phyloP scores from a whole-genome alignment of 1,284 basidiomycete species.

The Megacollybia platyphylla region DNA sequence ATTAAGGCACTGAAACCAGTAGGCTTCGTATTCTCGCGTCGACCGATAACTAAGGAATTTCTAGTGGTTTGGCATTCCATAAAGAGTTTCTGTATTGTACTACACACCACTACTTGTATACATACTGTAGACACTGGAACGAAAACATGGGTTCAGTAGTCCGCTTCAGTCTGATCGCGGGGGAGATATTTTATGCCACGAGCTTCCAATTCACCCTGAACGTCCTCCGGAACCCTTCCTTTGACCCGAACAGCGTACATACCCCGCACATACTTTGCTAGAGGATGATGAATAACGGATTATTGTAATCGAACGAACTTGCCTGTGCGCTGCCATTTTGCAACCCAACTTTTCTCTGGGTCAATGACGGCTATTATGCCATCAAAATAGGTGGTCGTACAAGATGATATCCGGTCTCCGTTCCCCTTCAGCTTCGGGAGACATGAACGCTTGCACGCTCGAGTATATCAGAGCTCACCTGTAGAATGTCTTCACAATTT shows the following conservation, averaged over 20 bases:
- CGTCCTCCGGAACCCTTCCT: constrained; percentile 77
- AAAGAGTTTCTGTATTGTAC: not conserved
- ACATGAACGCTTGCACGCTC: not conserved
- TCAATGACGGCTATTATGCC: constrained; percentile 86
- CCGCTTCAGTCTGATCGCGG: constrained; percentile 63
- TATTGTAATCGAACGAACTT: constrained; percentile 17
- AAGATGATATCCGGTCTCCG: constrained; percentile 72
- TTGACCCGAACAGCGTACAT: constrained; percentile 85
- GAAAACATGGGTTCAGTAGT: constrained; percentile 19
- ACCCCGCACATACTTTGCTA: constrained; percentile 77
- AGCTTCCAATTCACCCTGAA: constrained; percentile 65
- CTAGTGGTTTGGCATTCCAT: not conserved
- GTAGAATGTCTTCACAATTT: constrained; percentile 92
- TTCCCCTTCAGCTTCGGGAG: constrained; percentile 73
- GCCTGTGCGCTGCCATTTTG: constrained; percentile 87
- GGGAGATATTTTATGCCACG: constrained; percentile 74
- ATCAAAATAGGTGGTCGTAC: constrained; percentile 92
- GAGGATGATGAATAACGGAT: not conserved
- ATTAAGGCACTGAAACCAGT: constrained; percentile 89
- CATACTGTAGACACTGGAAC: too few species aligned
- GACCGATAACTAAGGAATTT: not conserved
- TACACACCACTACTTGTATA: too few species aligned
- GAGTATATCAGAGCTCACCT: constrained; percentile 34
- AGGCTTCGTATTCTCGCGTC: constrained; percentile 11
- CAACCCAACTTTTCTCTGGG: constrained; percentile 90